Base-by-base conservation (phyloP, 2,329 filamentous ascomycete genomes). In the Fusarium cicatricum region DNA sequence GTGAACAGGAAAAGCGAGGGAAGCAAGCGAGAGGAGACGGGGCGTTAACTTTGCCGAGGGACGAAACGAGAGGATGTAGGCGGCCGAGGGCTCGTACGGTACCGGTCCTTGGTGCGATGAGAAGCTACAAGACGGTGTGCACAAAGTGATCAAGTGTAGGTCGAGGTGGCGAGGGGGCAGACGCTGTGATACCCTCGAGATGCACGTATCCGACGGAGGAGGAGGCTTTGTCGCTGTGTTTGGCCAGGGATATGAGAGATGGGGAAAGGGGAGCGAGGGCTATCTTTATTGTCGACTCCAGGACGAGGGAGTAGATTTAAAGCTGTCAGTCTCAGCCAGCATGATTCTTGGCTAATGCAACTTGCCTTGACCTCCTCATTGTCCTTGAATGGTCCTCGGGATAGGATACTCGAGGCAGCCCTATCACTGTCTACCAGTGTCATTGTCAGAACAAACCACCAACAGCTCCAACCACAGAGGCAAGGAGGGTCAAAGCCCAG, bases 171-270 rank as follows among this genome's bases (percentile, higher is more conserved):
- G 54, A 62, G 42, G 44, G 23, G 6, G 23, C 42, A 34, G 44
- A 62, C 40, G 49, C 46, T 17, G 59, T 62, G 59, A 52, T 21
- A 62, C 59, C n/a, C 36, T 52, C 36, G 31, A 43, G 50, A 42
- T 62, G 59, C 59, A 63, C 38, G 38, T 37, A 63, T 31, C 59
- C 59, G 59, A 8, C 32, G 32, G 53, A 43, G 42, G n/a, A 58
- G 36, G 33, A 21, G 39, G 29, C 41, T 52, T 51, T 6, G 37
- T 55, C 44, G 29, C 34, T 32, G 15, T 52, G 28, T 23, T 47
- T 47, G 19, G 38, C 15, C 14, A 28, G 36, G 19, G 23, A 2
- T 2, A 21, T 15, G 21, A 36, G 28, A 46, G 29, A n/a, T 36
- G 32, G 36, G 11, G 16, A 21, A n/a, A 14, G 6, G 11, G 15